Conservation (phyloP, 352 stramenopile species). For the Globisporangium alternatum region DNA sequence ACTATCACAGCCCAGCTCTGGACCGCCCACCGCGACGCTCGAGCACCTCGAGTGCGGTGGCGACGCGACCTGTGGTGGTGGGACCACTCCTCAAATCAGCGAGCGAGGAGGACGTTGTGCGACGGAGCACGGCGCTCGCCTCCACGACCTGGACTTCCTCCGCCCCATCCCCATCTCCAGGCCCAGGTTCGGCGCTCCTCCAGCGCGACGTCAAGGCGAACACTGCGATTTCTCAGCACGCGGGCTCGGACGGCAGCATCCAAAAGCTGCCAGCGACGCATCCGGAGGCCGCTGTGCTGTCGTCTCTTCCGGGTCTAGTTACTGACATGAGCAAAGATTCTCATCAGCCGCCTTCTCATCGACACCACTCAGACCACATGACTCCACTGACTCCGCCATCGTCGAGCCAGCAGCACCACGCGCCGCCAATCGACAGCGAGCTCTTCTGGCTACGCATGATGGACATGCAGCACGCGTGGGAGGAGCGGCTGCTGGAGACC, state of each 20-base stretch:
- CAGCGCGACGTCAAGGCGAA: not conserved
- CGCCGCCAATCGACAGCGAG: constrained; percentile 31
- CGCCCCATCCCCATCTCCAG: not conserved
- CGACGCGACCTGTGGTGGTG: not conserved
- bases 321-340: not conserved
- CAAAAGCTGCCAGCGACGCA: not conserved
- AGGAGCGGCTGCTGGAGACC: constrained; percentile 54
- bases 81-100: not conserved
- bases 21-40: not conserved
- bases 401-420: not conserved
- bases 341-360: not conserved
- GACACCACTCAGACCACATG: not conserved
- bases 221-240: not conserved
- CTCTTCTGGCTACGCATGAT: constrained; percentile 43
- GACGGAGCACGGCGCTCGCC: not conserved
- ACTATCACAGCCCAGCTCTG: not conserved
- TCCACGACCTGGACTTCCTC: not conserved
- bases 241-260: not conserved
- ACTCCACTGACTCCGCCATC: not conserved
- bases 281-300: not conserved
- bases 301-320: not conserved
- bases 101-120: not conserved
- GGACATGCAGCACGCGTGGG: constrained; percentile 58
- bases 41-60: not conserved
- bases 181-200: not conserved